Base-by-base conservation (phyloP, 2,329 filamentous ascomycete species). In the Phialocephala subalpina region DNA sequence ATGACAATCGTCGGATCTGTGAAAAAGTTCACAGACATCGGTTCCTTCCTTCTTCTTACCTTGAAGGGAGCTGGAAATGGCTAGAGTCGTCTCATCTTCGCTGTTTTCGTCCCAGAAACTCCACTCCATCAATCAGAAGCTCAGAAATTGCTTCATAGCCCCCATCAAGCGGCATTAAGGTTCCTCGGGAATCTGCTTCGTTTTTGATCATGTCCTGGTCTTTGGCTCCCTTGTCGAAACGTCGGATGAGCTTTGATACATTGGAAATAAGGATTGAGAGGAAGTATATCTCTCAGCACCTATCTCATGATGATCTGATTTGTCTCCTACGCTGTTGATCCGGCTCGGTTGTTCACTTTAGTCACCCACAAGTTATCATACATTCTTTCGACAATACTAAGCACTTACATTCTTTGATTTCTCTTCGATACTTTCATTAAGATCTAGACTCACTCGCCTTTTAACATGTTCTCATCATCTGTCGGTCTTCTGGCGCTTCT, bases 51-150 rank as follows among this genome's bases (percentile, higher is more conserved):
- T 53, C 49, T 53, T 33, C 4, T 3, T 53, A 2, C 27, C 49
- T 45, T 53, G 22, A 33, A 33, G 29, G 29, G 29, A 33, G 29
- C 29, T 33, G 9, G 29, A 29, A 6, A 53, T 29, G 45, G 42
- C 42, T 16, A 14, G 22, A 29, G 12, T 29, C 47, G 47, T 52
- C 47, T 27, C 47, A 52, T 29, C 9, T 52, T 27, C 47, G 22
- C 47, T 52, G 47, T 52, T 16, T 52, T 27, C 47, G 47, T 27
- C 25, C 49, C 49, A 16, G 49, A 53, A 18, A 9, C 49, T 53
- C 11, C 25, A 53, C 49, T 33, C 49, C 49, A 29, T 29, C 25
- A 33, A 53, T 53, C 49, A 27, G 25, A 18, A 14, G 22, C 49
- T 29, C 25, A 29, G 49, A 53, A 29, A 53, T 29, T 53, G 49